These are phyloP conservation scores for Priceomyces castillae DNA, from an alignment of 805 yeast genomes.

Conservation along the genomic window DNA sequence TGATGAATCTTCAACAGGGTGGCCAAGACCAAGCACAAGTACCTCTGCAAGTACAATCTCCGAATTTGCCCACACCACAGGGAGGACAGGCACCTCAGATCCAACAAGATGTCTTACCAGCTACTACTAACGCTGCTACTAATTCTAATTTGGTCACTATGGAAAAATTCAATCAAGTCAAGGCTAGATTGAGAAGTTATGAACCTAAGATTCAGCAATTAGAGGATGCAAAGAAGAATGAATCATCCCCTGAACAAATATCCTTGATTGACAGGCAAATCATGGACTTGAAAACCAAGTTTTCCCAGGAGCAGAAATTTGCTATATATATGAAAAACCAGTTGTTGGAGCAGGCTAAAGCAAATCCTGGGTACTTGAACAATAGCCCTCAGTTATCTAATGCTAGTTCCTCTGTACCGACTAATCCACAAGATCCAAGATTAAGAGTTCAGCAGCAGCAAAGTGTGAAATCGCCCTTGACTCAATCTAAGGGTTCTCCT, in stretches of 20 bases:
- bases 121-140: constrained; percentile 1
- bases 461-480: constrained; percentile 5
- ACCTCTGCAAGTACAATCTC: constrained; percentile 6
- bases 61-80: constrained; percentile 7
- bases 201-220: constrained; percentile 50
- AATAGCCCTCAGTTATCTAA: constrained; percentile 7
- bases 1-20: neutral
- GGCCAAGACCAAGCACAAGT: neutral
- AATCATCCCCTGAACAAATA: constrained; percentile 44
- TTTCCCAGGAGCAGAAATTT: constrained; percentile 48
- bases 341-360: constrained; percentile 32
- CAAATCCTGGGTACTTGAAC: constrained; percentile 5
- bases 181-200: constrained; percentile 47
- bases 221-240: constrained; percentile 45
- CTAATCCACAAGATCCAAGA: constrained; percentile 9
- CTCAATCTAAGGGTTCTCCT: constrained; percentile 5
- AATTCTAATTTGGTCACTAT: constrained; percentile 25
- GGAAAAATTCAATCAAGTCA: constrained; percentile 43
- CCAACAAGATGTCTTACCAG: constrained; percentile 7
- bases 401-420: constrained; percentile 8
- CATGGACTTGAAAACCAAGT: constrained; percentile 43
- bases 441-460: constrained; percentile 5
- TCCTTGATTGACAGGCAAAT: constrained; percentile 49
- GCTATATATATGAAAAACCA: constrained; percentile 47
- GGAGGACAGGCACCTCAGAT: constrained; percentile 1